Evolutionary conservation across 1,284 basidiomycete genomes (phyloP).

Genomic region (Heterobasidion parviporum): DNA sequence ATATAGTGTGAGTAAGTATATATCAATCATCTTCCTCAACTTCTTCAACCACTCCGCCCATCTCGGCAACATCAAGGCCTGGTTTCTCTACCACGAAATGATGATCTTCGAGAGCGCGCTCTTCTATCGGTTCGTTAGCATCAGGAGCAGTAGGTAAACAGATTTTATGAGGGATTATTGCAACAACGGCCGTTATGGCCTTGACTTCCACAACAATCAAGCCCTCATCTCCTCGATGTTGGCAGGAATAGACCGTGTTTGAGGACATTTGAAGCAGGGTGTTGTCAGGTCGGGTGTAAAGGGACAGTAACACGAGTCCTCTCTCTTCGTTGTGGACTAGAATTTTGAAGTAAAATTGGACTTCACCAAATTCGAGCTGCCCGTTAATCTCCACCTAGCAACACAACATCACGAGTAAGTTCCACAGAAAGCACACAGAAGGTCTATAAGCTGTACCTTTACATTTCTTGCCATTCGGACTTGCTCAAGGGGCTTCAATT

Average conservation of each 20-base stretch:
- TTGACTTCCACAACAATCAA: neutral
- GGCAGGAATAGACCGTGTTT: neutral
- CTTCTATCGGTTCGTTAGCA: neutral
- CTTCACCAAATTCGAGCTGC: constrained; percentile 10
- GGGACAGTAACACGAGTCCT: constrained; percentile 2
- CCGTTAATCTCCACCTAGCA: constrained; percentile 9
- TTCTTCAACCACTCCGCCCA: neutral
- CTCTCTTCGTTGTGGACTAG: neutral
- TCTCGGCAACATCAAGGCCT: neutral
- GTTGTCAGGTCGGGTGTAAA: neutral
- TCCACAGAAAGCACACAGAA: too few species aligned
- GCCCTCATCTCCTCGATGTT: neutral
- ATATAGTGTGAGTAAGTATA: too few species aligned
- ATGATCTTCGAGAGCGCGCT: neutral
- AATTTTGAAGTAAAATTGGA: neutral
- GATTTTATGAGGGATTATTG: constrained; percentile 1
- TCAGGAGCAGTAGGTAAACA: neutral
- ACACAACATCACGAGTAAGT: too few species aligned
- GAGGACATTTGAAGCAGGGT: neutral
- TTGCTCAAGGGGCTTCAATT: neutral
- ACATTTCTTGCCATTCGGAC: constrained; percentile 16
- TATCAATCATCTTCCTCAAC: neutral
- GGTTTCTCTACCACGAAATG: constrained; percentile 2
- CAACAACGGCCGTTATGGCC: neutral
- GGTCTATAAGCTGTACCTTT: constrained; percentile 8